Evolutionary conservation across 2,329 filamentous ascomycete genomes (phyloP).

Genomic region (Zarea fungicola): DNA sequence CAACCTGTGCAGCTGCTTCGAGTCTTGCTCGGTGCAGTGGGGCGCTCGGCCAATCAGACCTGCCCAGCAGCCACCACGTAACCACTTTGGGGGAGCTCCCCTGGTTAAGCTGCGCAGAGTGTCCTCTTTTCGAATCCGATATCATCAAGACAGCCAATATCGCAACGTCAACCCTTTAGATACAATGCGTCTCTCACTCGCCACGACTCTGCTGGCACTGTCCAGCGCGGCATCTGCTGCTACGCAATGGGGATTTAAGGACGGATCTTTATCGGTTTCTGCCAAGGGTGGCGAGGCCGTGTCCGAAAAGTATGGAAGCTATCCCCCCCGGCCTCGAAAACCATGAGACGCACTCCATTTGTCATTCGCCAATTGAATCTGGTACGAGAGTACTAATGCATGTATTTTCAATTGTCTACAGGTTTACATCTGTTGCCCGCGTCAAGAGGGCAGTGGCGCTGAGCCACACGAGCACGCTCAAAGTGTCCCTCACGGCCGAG

Average conservation of each 20-base stretch:
- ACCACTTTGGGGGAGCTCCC: slow-evolving; percentile 20
- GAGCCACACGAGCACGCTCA: slow-evolving; percentile 66
- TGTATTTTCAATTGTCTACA: slow-evolving; percentile 26
- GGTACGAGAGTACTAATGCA: slow-evolving; percentile 19
- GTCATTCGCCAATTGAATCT: background rate
- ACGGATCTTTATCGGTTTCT: slow-evolving; percentile 61
- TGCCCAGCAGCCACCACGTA: slow-evolving; percentile 20
- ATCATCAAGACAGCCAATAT: slow-evolving; percentile 12
- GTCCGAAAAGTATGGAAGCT: slow-evolving; percentile 56
- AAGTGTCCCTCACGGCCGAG: slow-evolving; percentile 74
- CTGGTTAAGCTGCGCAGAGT: slow-evolving; percentile 21
- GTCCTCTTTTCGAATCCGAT: slow-evolving; percentile 24
- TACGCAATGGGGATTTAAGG: slow-evolving; percentile 67
- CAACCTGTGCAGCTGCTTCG: background rate
- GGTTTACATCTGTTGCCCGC: slow-evolving; percentile 54
- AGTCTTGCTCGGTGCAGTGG: background rate
- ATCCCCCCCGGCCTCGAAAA: slow-evolving; percentile 18
- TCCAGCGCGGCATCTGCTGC: slow-evolving; percentile 47
- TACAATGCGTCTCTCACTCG: slow-evolving; percentile 34
- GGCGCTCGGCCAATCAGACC: slow-evolving; percentile 16
- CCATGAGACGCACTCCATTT: background rate
- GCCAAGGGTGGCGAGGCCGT: slow-evolving; percentile 57
- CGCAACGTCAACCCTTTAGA: slow-evolving; percentile 16
- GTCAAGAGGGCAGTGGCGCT: slow-evolving; percentile 61
- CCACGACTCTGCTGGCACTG: slow-evolving; percentile 40